Base-by-base conservation (phyloP, 2,329 filamentous ascomycete genomes). In the Didymella arachidicola region DNA sequence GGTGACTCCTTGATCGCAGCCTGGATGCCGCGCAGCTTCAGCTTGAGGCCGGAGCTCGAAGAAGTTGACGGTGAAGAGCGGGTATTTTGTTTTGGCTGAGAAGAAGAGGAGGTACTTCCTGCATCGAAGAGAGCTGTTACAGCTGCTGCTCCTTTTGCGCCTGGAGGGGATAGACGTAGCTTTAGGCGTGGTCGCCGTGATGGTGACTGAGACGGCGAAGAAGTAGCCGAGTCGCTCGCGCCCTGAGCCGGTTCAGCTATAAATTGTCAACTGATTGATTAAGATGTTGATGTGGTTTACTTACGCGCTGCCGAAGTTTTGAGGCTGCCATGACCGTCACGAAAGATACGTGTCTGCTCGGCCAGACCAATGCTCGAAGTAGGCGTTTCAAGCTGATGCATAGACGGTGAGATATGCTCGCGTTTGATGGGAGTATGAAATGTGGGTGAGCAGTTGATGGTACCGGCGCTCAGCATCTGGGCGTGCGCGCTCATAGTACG, bases 1-100 rank as follows among this genome's bases (percentile, higher is more conserved):
- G n/a, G 14, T 39, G 39, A n/a, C 12, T 46, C 51, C 34, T 36
- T 50, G 14, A 65, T 44, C 2, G 53, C 52, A 6, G 60, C 51
- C 11, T 62, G 59, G 2, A 61, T 60, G n/a, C 55, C 46, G 11
- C 62, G 56, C 2, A 66, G 39, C 48, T 57, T 60, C 32, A 66
- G 39, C 44, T 62, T 66, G 25, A 66, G 39, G 8, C 56, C 39
- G 22, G 56, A 47, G 16, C 43, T 49, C n/a, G 27, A 30, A 1
- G 51, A 47, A 29, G 4, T 45, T 5, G n/a, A 10, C 2, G 27
- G 8, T 7, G 43, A 53, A 3, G 51, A 32, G 4, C 29, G 29
- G 19, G 12, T 25, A 19, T 7, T 11, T 3, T 1, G 1, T 3
- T 41, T 10, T 41, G 2, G 11, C 7, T 19, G 8, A 5, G 30